phyloP scores from a whole-genome alignment of 768 basidiomycete genomes.

The Baorangia bicolor region DNA sequence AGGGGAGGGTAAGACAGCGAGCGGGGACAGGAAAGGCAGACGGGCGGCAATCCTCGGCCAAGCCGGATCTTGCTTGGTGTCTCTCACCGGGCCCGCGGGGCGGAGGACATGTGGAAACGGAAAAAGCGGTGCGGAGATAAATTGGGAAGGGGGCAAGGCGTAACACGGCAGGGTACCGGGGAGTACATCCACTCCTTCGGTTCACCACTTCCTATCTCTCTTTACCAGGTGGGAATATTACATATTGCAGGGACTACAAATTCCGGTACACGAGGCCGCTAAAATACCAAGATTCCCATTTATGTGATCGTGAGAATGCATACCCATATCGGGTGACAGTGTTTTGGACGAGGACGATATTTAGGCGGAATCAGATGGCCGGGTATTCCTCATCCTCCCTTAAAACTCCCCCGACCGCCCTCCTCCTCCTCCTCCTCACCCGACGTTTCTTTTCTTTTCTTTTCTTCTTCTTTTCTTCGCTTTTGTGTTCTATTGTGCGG shows the following conservation, averaged over 20 bases:
- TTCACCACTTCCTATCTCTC: not conserved
- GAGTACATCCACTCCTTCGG: slow-evolving; percentile 15
- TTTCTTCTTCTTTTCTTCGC: slow-evolving; percentile 24
- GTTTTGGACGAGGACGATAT: slow-evolving; percentile 23
- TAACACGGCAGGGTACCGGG: slow-evolving; percentile 31
- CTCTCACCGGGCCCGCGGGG: slow-evolving; percentile 29
- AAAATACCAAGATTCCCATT: slow-evolving; percentile 23
- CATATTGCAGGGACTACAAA: slow-evolving; percentile 32
- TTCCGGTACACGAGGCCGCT: slow-evolving; percentile 34
- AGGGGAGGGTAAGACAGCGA: not conserved
- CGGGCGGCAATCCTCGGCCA: slow-evolving; percentile 25
- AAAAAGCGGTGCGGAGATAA: slow-evolving; percentile 22
- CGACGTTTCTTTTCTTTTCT: slow-evolving; percentile 38
- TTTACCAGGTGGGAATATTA: slow-evolving; percentile 30
- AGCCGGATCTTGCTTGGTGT: slow-evolving; percentile 25
- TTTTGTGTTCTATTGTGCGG: slow-evolving; percentile 36
- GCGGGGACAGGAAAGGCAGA: slow-evolving; percentile 2
- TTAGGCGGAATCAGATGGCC: slow-evolving; percentile 33
- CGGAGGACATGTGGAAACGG: slow-evolving; percentile 3
- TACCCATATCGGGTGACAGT: slow-evolving; percentile 10
- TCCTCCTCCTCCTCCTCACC: slow-evolving; percentile 37
- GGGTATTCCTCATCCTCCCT: slow-evolving; percentile 31
- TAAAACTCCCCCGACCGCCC: slow-evolving; percentile 19
- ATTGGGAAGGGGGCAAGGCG: slow-evolving; percentile 18
- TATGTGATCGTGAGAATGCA: not conserved